Evolutionary conservation across 2,329 filamentous ascomycete species (phyloP), one percentile per base, ranked within the genome.

Genomic region (Xylaria sp.): DNA sequence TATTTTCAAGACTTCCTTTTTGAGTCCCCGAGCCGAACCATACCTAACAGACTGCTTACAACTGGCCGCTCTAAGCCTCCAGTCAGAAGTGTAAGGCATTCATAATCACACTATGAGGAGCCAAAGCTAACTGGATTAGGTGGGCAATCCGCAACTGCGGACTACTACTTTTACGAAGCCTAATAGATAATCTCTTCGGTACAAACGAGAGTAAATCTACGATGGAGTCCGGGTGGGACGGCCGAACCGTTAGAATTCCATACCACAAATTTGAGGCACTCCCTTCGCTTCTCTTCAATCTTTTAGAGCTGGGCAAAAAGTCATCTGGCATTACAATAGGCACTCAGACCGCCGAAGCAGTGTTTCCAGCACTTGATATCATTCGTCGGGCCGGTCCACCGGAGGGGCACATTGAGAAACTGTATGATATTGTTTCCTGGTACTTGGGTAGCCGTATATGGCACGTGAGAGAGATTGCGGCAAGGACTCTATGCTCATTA

Each of bases 61-160:
- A 69, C 85, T 98, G n/a, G 94, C 94, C 1, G 92, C 93, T 11
- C 87, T 87, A 67, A 93, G 92, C 60, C 85, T 99, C 17, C 91
- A 89, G 53, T 96, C 93, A 0, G 87, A 92, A 67, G 89, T 96
- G 88, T 92, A 82, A 80, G 87, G 79, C 7, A 19, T 14, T 12
- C 34, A 36, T 50, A 24, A n/a, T 42, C 11, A 30, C 21, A 7
- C 1, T 14, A 54, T 27, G 7, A n/a, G 14, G n/a, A 9, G 42
- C 36, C n/a, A 60, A 67, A 30, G 32, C 69, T 76, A 60, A 72
- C 51, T 75, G 30, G 19, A 17, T 11, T 69, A 92, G 90, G 24
- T 99, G 96, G 96, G 93, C 94, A 0, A 94, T 99, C 65, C 90
- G 94, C 0, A 99, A 99, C 78, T 98, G 94, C 73, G 94, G 94